Evolutionary conservation across 371 early-diverging fungal species (phyloP), one percentile per base, ranked within the genome.

Genomic region (Actinomucor elegans): DNA sequence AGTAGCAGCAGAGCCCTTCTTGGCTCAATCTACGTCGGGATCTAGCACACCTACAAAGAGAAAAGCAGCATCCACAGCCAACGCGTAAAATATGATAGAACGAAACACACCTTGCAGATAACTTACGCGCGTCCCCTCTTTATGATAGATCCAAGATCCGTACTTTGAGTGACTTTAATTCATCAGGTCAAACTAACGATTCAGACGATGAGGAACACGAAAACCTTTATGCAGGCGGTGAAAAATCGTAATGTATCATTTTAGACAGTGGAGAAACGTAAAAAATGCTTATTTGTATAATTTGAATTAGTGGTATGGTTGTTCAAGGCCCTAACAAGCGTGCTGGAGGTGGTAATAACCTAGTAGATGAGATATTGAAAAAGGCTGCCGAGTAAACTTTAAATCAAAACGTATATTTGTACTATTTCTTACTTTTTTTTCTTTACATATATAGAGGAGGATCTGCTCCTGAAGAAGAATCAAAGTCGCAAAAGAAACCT

Each of bases 201-300:
- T 79, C 81, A 5, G 77, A 81, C 11, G 84, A 81, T 15, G 75
- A 90, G 17, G 87, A 86, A 21, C 75, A 61, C 27, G 82, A 93
- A 61, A 87, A 87, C 55, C 84, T 80, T 28, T 93, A 86, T 73
- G 87, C 93, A 17, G 94, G 94, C 11, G 94, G 94, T 24, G 94
- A 93, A 65, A 89, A 88, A 72, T 89, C 89, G 86, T 90, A 74
- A n/a, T 31, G 86, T 74, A n/a, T 42, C n/a, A n/a, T n/a, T n/a
- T n/a, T n/a, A n/a, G n/a, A n/a, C n/a, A n/a, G n/a, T n/a, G n/a
- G n/a, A 52, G 21, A 48, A 24, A 23, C 36, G 23, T 40, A 40
- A 24, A 29, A n/a, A n/a, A 18, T 15, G n/a, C 17, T 8, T 32
- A 7, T 42, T 18, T 7, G 21, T 35, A 17, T 27, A 42, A 0